Base-by-base conservation (phyloP, 1,284 basidiomycete species). In the Apiotrichum montevideense region DNA sequence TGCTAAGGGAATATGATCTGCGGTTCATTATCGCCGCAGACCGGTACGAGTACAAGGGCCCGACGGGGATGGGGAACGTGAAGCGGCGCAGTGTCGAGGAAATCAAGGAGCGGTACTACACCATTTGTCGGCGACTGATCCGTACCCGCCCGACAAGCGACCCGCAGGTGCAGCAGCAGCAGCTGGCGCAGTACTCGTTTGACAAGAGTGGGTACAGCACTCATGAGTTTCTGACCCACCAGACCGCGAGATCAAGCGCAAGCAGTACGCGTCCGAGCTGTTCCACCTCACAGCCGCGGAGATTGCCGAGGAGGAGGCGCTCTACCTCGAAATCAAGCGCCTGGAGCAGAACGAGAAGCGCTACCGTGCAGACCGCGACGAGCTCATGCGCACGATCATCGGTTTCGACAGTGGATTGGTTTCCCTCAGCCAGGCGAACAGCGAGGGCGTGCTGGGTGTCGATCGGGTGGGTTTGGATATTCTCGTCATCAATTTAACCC, bases 41-140 rank as follows among this genome's bases (percentile, higher is more conserved):
- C 74, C 84, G 96, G 35, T 98, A 96, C 74, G 85, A 89, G 9
- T 91, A 78, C 64, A 54, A 56, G 34, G 63, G 60, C 1, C 35
- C 58, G 7, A 54, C 64, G 35, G 65, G 62, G 1, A 51, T 53
- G 3, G 62, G 35, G 3, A 41, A 57, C 3, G 50, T 82, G 6
- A 72, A 76, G 47, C 62, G 70, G 14, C 82, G 89, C 15, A 80
- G 83, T 2, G 79, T 93, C 47, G 90, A 93, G 89, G 94, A 97
- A 61, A 78, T 99, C 67, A 98, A 98, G 79, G 89, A 92, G 61
- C 80, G 96, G 39, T 98, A 98, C 72, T 98, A 89, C 70, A 86
- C 88, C 52, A 87, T 96, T 29, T 96, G 92, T 71, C 84, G 95
- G 37, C 87, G 89, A 56, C 82, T 98, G 29, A 82, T 97, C 39